Evolutionary conservation across 495 filamentous ascomycete genomes (phyloP), one percentile per base, ranked within the genome.

Genomic region (Echria macrotheca): DNA sequence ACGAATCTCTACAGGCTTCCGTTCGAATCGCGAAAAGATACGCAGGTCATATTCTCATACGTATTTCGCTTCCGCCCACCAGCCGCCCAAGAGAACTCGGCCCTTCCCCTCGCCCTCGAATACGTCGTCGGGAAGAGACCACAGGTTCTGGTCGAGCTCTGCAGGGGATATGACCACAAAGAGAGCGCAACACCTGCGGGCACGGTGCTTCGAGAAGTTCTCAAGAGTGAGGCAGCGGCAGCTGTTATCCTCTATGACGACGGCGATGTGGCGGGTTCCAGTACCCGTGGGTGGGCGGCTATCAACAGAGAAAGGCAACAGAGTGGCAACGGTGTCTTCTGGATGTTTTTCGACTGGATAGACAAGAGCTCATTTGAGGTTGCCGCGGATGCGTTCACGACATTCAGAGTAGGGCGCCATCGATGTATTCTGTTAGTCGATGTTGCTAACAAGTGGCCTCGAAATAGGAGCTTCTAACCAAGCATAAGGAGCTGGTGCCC

Each of bases 301-400:
- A 79, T 94, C 47, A 81, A 89, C 54, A 76, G 79, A 17, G 79
- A 82, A 21, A 64, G 76, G 10, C 78, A 73, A 23, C 84, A 89
- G 53, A 81, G 72, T 9, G 89, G 89, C 14, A 73, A 78, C 11
- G 91, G 91, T 0, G 79, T 96, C 1, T 96, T 99, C 62, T 99
- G 94, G 94, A 80, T 76, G n/a, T 97, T 97, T 68, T 99, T 99
- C 60, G 79, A 87, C 39, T 99, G 91, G 87, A 95, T 99, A 48
- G 89, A 97, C 63, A 83, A 85, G 59, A 84, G 88, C 51, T 89
- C 84, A 14, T 99, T 99, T 64, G 94, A 99, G 71, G 86, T 97
- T 49, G 91, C 89, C 58, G 91, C 94, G 24, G 94, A 97, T 71
- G 91, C 94, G 1, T 99, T 97, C 59, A 93, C 87, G 31, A 97